Conservation (phyloP, 1,139 yeast genomes). For the Williopsis jadinii region DNA sequence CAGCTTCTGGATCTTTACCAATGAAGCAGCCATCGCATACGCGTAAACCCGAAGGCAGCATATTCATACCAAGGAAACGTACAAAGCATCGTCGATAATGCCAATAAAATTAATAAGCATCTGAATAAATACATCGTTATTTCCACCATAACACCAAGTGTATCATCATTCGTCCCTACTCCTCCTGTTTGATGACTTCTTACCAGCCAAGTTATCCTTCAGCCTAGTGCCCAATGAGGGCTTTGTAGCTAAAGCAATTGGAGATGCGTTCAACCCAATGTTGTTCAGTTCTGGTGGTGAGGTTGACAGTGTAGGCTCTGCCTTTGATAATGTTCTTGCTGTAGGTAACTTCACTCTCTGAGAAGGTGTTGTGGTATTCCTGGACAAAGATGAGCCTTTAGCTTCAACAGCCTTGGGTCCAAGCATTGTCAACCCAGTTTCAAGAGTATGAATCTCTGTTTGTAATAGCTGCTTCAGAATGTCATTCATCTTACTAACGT, state of each 20-base stretch:
- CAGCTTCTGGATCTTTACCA: slow-evolving; percentile 2
- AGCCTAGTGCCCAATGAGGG: slow-evolving; percentile 6
- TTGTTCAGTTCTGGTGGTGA: slow-evolving; percentile 9
- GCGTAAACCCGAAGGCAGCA: neutral
- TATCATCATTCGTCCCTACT: no score
- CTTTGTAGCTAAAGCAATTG: neutral
- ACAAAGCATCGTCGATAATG: neutral
- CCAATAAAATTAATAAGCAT: no score
- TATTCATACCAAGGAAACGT: slow-evolving; percentile 4
- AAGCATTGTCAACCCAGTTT: slow-evolving; percentile 10
- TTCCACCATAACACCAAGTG: no score
- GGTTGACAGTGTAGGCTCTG: slow-evolving; percentile 7
- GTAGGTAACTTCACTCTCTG: slow-evolving; percentile 2
- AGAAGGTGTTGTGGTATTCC: neutral
- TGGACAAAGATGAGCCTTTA: neutral
- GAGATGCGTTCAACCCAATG: neutral
- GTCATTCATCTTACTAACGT: slow-evolving; percentile 7
- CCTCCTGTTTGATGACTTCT: neutral
- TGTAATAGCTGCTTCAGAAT: slow-evolving; percentile 10
- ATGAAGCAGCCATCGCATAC: slow-evolving; percentile 1
- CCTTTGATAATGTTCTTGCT: slow-evolving; percentile 2
- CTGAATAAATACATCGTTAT: no score
- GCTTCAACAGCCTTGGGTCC: slow-evolving; percentile 6
- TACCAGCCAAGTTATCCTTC: slow-evolving; percentile 8
- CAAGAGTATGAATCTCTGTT: slow-evolving; percentile 11